Base-by-base conservation (phyloP, 805 yeast genomes). In the Saccharomycopsis vini region DNA sequence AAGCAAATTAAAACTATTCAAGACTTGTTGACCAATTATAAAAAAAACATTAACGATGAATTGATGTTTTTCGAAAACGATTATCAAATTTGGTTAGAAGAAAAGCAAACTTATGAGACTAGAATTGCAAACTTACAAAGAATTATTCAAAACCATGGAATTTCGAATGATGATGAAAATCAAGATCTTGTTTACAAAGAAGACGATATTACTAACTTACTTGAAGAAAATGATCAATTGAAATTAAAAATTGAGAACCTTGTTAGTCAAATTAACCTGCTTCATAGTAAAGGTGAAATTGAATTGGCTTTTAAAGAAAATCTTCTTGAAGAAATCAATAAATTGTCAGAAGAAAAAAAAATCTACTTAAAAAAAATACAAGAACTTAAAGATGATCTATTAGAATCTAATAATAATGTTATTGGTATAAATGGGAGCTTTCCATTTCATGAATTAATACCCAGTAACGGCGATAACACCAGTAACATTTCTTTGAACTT, bases 61-160 rank as follows among this genome's bases (percentile, higher is more conserved):
- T 24, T 43, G 19, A 23, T 18, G 5, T 35, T 30, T 23, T 43
- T 39, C 36, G 47, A 49, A 21, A 36, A 31, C 13, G 52, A 49
- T 16, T 46, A 44, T 28, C 18, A 30, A 9, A 29, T 20, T n/a
- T 49, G 52, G 52, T n/a, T 46, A 16, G 40, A 43, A n/a, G 47
- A 49, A 28, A 49, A 49, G 22, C 23, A 28, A 5, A 36, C 16
- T 9, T 49, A 46, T 30, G 50, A 49, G 30, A 7, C 36, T 6
- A 43, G 36, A 36, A 45, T 49, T n/a, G 24, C 26, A 20, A 28
- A 13, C 10, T 31, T 42, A 10, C 43, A 16, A 20, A 9, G 35
- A 22, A n/a, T n/a, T 13, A 6, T 30, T 12, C 36, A 37, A 26
- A 26, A 24, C 30, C 15, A 37, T 22, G 20, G 20, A 19, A n/a